Evolutionary conservation across 2,329 filamentous ascomycete genomes (phyloP), one percentile per base, ranked within the genome.

Genomic region (Didymella sp.): DNA sequence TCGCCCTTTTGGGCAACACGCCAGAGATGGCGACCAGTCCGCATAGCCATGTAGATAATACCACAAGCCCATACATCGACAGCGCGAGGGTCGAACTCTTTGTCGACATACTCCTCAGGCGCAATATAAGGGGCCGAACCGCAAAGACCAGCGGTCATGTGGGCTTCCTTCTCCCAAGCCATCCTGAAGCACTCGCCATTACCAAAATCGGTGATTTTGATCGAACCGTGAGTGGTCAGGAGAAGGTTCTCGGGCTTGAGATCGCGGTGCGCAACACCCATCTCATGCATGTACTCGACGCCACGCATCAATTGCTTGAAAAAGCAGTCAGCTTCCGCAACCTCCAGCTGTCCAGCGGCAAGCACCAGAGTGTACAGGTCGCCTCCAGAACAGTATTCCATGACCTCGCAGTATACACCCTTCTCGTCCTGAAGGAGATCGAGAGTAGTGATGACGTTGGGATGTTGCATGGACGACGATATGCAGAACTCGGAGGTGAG

Each of bases 11-110:
- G 94, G 6, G 95, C 95, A n/a, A 97, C 87, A 51, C 93, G 89
- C 95, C 95, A 99, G 8, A 99, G 82, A 77, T 99, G 95, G 50
- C 95, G 86, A 6, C 95, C 95, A 2, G 94, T 98, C 56, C 95
- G 86, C 95, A 99, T 99, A 13, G 95, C 95, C 95, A 99, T 99
- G 80, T 99, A 99, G 58, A 99, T 99, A 48, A 99, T 95, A 73
- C 95, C 95, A 59, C 92, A 96, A 22, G 95, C 95, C 95, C 95
- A 99, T 13, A 98, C 89, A 71, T 99, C 95, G 45, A 99, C 94
- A n/a, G 95, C 94, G 56, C 95, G 86, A 27, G 95, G 95, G 72
- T 99, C 95, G 65, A 99, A 99, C 74, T 99, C 95, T 75, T 89
- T 92, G 73, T 96, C 93, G 2, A 88, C 86, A 71, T 99, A 99